Percentiles rank a stretch among this genome's conserved stretches.
Evolutionary conservation across 495 filamentous ascomycete species (phyloP).

Genomic region (Rostrohypoxylon terebratum): DNA sequence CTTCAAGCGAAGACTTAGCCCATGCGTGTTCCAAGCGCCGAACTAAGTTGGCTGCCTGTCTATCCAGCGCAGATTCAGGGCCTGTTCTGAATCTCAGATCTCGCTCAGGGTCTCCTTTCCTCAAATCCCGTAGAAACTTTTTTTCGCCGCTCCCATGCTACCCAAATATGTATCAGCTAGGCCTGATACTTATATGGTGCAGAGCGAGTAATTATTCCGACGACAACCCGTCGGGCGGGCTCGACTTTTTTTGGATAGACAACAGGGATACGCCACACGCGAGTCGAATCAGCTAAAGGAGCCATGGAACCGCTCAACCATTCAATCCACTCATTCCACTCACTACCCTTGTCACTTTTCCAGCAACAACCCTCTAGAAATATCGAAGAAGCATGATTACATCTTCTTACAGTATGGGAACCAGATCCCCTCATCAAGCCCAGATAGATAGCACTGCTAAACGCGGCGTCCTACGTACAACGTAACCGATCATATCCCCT

Average conservation of each 20-base stretch:
- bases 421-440: constrained; percentile 9
- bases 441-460: constrained; percentile 38
- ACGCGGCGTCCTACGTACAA: constrained; percentile 33
- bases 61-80: constrained; percentile 7
- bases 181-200: constrained; percentile 19
- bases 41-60: constrained; percentile 25
- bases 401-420: constrained; percentile 38
- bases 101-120: background rate
- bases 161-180: constrained; percentile 18
- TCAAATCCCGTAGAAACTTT: constrained; percentile 5
- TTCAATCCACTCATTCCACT: background rate
- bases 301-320: too few relatives aligned
- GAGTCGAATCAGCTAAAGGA: constrained; percentile 11
- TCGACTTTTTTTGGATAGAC: constrained; percentile 13
- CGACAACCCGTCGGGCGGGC: constrained; percentile 32
- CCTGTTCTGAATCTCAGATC: background rate
- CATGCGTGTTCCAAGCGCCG: constrained; percentile 30
- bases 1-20: constrained; percentile 26
- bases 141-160: constrained; percentile 34
- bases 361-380: constrained; percentile 22
- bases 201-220: constrained; percentile 31
- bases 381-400: constrained; percentile 36
- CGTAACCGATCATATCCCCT: constrained; percentile 36
- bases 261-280: background rate
- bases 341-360: background rate